phyloP scores from a whole-genome alignment of 208 protist species.

The Trypanosoma brucei region DNA sequence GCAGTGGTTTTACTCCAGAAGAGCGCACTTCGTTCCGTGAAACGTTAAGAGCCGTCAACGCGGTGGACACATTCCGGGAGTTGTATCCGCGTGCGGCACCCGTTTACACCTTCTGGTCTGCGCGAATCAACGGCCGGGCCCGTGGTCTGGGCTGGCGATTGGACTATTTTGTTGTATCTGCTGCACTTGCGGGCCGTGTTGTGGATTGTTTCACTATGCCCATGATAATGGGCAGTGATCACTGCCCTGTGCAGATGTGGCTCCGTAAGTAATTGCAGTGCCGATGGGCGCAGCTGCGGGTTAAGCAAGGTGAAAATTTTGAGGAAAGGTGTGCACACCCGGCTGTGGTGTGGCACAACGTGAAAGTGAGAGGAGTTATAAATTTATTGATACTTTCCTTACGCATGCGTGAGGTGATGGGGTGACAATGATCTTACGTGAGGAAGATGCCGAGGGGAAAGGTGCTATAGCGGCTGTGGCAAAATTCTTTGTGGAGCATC shows the following conservation, averaged over 20 bases:
- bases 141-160: constrained; percentile 88
- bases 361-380: no score
- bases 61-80: constrained; percentile 82
- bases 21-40: constrained; percentile 80
- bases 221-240: constrained; percentile 76
- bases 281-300: not conserved
- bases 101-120: constrained; percentile 89
- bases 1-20: constrained; percentile 89
- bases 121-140: constrained; percentile 46
- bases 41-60: constrained; percentile 39
- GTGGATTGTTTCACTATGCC: constrained; percentile 85
- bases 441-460: no score
- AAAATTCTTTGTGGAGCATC: no score
- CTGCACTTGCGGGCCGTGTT: constrained; percentile 44
- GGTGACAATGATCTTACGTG: no score
- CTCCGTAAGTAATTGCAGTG: constrained; percentile 35
- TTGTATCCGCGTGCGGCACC: constrained; percentile 75
- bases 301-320: no score
- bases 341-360: no score
- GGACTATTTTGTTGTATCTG: constrained; percentile 92
- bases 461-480: no score
- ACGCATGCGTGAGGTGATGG: no score
- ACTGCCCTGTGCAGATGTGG: constrained; percentile 87
- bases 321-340: no score
- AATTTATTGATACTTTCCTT: no score